Evolutionary conservation across 768 basidiomycete genomes (phyloP), one percentile per base, ranked within the genome.

Genomic region (Candolleomyces aberdarensis): DNA sequence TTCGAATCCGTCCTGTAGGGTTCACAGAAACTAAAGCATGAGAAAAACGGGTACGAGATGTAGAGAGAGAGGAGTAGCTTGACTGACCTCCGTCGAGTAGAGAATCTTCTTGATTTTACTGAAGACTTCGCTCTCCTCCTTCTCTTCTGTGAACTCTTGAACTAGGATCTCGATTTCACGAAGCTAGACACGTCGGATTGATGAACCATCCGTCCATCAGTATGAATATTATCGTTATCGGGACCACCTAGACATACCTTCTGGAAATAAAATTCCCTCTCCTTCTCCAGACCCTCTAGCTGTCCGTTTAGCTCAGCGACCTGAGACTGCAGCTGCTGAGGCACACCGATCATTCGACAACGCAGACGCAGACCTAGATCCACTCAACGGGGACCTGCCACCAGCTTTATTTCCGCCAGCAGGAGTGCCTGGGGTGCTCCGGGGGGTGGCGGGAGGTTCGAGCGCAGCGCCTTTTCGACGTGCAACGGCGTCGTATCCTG

Each of bases 221-320:
- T 49, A 54, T 4, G 9, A 57, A 56, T 51, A 5, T 8, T 11
- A 48, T 53, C 19, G 26, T 41, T 36, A 46, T 39, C 49, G 36
- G 11, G 36, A 19, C 39, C 43, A 26, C 55, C 11, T 36, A 32
- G 46, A 67, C 81, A 51, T 66, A 96, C 96, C 85, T 98, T 99
- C 69, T 91, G 88, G 74, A 98, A 99, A 76, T 99, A 99, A 75
- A 99, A 98, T 72, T 98, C 96, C 50, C 96, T 80, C 76, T 99
- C 97, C 79, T 95, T 98, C 80, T 98, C 95, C 43, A 98, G 78
- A 1, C 92, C 92, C 70, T 96, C 94, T 64, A 97, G 77, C 69
- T 93, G 90, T 0, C 79, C 72, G 40, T 85, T 84, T 78, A 97
- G 80, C 64, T 98, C 97, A 64, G 84, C 82, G 58, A 97, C 78